Evolutionary conservation across 352 stramenopile species (phyloP).

Genomic region (Elongisporangium anandrum): DNA sequence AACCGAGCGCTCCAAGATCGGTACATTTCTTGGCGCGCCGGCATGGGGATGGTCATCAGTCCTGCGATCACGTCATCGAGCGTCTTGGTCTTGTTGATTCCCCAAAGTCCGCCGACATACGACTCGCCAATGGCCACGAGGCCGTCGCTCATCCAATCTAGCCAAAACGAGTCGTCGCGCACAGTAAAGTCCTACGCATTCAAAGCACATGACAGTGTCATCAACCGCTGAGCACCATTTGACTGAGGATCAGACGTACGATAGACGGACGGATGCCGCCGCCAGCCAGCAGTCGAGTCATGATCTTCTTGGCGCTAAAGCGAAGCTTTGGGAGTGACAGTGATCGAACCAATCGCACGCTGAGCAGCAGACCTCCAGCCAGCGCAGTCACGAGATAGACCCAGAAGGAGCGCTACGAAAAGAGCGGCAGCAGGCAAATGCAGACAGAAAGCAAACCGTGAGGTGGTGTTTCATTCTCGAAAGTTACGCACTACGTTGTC

Average conservation of each 20-base stretch:
- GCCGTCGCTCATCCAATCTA: slow-evolving; percentile 86
- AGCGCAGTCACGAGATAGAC: slow-evolving; percentile 70
- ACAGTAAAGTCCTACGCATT: slow-evolving; percentile 66
- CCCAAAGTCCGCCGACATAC: slow-evolving; percentile 75
- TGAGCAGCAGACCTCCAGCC: slow-evolving; percentile 47
- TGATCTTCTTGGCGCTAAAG: slow-evolving; percentile 64
- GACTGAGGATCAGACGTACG: slow-evolving; percentile 17
- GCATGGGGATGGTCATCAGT: slow-evolving; percentile 78
- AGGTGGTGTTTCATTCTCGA: too few species aligned
- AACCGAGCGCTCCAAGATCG: slow-evolving; percentile 76
- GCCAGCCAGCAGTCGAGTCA: slow-evolving; percentile 58
- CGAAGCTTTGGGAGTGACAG: slow-evolving; percentile 67
- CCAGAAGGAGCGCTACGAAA: slow-evolving; percentile 65
- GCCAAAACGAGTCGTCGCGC: slow-evolving; percentile 74
- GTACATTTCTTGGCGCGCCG: slow-evolving; percentile 83
- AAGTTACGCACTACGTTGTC: too few species aligned
- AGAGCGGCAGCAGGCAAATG: slow-evolving; percentile 7
- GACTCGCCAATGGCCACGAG: slow-evolving; percentile 81
- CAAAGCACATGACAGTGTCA: slow-evolving; percentile 3
- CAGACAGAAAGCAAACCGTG: not conserved
- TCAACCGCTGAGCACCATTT: too few species aligned
- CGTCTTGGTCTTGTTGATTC: slow-evolving; percentile 38
- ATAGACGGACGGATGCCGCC: slow-evolving; percentile 54
- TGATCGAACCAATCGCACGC: slow-evolving; percentile 65
- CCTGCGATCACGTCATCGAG: slow-evolving; percentile 71